Conservation (phyloP, 495 filamentous ascomycete species). For the Xylaria scruposa region DNA sequence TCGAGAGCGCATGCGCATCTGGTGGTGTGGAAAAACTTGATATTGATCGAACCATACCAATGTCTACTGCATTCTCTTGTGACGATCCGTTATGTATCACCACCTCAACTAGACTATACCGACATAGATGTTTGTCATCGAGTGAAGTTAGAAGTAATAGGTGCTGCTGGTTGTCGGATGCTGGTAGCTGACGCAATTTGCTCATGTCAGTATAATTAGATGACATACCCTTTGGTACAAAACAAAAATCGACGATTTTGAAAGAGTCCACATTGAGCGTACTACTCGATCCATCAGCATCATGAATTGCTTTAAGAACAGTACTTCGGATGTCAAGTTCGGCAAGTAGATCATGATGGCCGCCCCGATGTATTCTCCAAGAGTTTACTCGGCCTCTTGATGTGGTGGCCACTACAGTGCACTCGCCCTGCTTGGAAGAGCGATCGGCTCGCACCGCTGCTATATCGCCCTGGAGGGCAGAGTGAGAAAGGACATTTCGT, state of each 20-base stretch:
- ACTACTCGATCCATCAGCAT: conserved; percentile 36
- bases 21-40: conserved; percentile 64
- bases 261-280: conserved; percentile 47
- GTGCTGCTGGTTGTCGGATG: conserved; percentile 54
- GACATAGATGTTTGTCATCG: conserved; percentile 40
- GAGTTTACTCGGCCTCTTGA: conserved; percentile 74
- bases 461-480: conserved; percentile 73
- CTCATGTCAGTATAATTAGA: conserved; percentile 50
- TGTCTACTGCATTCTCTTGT: conserved; percentile 36
- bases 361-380: conserved; percentile 88
- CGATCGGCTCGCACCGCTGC: conserved; percentile 74
- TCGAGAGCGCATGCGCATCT: conserved; percentile 47
- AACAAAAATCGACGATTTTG: conserved; percentile 57
- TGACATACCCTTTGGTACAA: conserved; percentile 52
- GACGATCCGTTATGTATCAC: conserved; percentile 41
- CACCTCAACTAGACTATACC: conserved; percentile 55
- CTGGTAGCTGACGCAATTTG: conserved; percentile 47
- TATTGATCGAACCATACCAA: conserved; percentile 67
- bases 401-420: conserved; percentile 80
- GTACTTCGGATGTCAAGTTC: conserved; percentile 51
- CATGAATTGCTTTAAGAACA: conserved; percentile 43
- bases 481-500: conserved; percentile 70
- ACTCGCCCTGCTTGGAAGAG: conserved; percentile 77
- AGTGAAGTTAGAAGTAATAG: conserved; percentile 50
- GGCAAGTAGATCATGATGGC: conserved; percentile 63